Evolutionary conservation across 306 rosid species (phyloP).

Genomic region (Geum urbanum): DNA sequence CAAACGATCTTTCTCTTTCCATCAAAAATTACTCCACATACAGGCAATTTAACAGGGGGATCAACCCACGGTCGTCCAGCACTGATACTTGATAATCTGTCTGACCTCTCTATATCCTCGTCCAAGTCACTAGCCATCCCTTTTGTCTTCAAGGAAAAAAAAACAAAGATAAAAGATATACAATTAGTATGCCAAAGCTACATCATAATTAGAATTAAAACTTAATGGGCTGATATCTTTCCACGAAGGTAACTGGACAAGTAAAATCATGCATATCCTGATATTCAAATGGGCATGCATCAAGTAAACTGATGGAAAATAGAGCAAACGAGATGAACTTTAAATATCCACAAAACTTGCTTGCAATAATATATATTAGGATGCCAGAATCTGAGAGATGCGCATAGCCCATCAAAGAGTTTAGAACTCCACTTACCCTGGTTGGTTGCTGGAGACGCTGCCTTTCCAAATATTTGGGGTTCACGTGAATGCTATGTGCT

Average conservation of each 20-base stretch:
- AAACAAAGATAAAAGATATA: not conserved
- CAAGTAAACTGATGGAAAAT: not conserved
- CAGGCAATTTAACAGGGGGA: conserved; percentile 49
- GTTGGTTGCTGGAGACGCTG: conserved; percentile 81
- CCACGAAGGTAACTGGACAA: not conserved
- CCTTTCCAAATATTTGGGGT: conserved; percentile 88
- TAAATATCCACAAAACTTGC: not conserved
- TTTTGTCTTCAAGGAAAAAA: conserved; percentile 45
- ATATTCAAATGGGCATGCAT: not conserved
- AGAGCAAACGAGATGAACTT: not conserved
- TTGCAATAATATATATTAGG: not conserved
- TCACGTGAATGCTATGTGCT: conserved; percentile 81
- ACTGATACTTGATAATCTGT: conserved; percentile 43
- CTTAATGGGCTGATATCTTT: not conserved
- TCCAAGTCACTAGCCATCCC: conserved; percentile 48
- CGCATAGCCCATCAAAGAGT: conserved; percentile 2
- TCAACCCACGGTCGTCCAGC: conserved; percentile 64
- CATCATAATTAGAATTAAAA: not conserved
- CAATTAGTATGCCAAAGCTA: not conserved
- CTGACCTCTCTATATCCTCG: conserved; percentile 47
- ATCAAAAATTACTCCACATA: conserved; percentile 32
- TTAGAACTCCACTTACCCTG: conserved; percentile 50
- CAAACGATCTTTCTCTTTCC: not conserved
- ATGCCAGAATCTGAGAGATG: conserved; percentile 9
- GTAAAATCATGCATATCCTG: conserved; percentile 7